Percentiles rank a stretch among this genome's conserved stretches.
Conservation (phyloP, 2,329 filamentous ascomycete genomes). For the Helicocarpus griseus region DNA sequence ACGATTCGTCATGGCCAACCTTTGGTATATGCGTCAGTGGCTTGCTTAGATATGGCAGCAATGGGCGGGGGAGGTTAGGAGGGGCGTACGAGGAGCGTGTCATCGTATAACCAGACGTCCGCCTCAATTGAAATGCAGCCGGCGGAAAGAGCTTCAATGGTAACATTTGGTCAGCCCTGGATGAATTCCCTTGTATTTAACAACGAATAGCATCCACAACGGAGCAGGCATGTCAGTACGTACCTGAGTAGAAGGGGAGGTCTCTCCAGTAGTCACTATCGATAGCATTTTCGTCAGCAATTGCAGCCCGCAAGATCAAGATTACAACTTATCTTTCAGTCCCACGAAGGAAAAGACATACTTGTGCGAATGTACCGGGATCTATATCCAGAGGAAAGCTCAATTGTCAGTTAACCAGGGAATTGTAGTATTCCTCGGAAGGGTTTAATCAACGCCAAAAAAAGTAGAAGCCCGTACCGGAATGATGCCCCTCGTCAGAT, state of each 20-base stretch:
- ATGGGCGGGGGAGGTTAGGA: background rate
- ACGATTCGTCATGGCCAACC: constrained; percentile 47
- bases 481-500: constrained; percentile 50
- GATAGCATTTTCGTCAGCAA: constrained; percentile 40
- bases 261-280: constrained; percentile 52
- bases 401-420: constrained; percentile 8
- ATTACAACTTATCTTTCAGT: background rate
- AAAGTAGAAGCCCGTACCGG: constrained; percentile 34
- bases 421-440: background rate
- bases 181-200: background rate
- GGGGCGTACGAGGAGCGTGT: constrained; percentile 41
- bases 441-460: background rate
- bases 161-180: constrained; percentile 15
- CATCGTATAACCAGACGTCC: constrained; percentile 51
- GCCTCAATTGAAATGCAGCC: constrained; percentile 51
- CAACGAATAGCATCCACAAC: too few relatives aligned
- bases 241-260: constrained; percentile 37
- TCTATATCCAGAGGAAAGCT: constrained; percentile 17
- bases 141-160: constrained; percentile 39
- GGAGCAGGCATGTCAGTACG: constrained; percentile 4
- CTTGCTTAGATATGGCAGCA: background rate
- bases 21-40: constrained; percentile 14
- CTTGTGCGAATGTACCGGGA: constrained; percentile 35
- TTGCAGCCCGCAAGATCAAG: too few relatives aligned
- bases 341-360: too few relatives aligned